Conservation (phyloP, 2,329 filamentous ascomycete genomes). For the Orbilia javanica region DNA sequence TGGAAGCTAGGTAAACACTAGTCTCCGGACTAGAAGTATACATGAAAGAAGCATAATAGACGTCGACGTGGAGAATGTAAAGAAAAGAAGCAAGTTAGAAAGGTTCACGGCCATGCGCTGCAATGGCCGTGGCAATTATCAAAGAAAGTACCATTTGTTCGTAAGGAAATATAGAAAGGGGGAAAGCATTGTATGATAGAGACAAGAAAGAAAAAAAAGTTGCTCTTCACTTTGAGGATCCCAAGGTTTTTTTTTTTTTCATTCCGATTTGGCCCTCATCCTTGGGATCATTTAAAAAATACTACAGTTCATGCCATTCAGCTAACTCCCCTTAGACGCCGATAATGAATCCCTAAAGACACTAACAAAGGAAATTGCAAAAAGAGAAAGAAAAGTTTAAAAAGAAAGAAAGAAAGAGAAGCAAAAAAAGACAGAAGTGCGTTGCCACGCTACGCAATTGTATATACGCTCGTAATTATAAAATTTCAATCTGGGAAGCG, state of each 20-base stretch:
- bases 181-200: conserved; percentile 3
- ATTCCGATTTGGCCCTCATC: conserved; percentile 36
- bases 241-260: conserved; percentile 39
- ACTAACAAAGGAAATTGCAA: conserved; percentile 27
- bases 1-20: neutral
- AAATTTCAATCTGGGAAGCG: conserved; percentile 7
- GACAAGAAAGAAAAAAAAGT: neutral
- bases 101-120: conserved; percentile 39
- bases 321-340: conserved; percentile 52
- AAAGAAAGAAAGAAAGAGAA: neutral
- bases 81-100: conserved; percentile 17
- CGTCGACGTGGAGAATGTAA: conserved; percentile 33
- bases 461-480: conserved; percentile 14
- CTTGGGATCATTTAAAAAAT: conserved; percentile 39
- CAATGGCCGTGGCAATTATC: conserved; percentile 42
- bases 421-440: neutral
- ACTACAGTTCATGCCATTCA: conserved; percentile 47
- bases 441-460: neutral
- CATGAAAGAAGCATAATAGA: conserved; percentile 47
- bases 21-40: conserved; percentile 34
- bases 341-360: conserved; percentile 27
- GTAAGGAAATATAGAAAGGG: conserved; percentile 21
- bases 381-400: neutral
- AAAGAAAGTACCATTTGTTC: conserved; percentile 38
- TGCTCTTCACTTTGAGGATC: conserved; percentile 37